Base-by-base conservation (phyloP, 495 filamentous ascomycete genomes). In the Podospora australis region DNA sequence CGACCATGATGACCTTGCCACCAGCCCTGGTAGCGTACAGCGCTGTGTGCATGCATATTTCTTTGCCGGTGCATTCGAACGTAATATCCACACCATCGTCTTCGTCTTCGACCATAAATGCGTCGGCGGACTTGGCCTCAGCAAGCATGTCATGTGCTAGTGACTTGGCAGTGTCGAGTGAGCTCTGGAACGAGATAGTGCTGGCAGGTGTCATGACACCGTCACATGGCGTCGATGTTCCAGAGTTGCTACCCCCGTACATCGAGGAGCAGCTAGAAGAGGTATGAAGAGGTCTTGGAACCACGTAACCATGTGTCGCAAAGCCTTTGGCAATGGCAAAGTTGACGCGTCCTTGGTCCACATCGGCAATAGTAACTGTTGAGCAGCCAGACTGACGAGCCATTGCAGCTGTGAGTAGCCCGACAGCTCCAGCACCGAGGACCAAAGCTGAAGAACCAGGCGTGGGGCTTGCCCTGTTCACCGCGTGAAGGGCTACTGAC, bases 11-110 rank as follows among this genome's bases (percentile, higher is more conserved):
- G 29, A 96, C 73, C 52, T 84, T 82, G 8, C 89, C 88, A 9
- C 90, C 90, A 0, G 90, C 74, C 6, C 78, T 73, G 10, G 87
- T 83, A 6, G 86, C 86, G 55, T 91, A 95, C 35, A 96, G 87
- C 2, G 83, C 80, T 1, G 89, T 85, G 64, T 95, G 88, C 54
- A 92, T 81, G 61, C 88, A 94, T 2, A 82, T 72, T 28, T 90
- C 87, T 44, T 91, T 88, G 36, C 90, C 90, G 0, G 90, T 96
- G 64, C 90, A 96, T 58, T 96, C 90, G 57, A 95, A 94, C 6
- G 88, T 82, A 6, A 84, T 70, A 51, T 88, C 82, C 17, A 94
- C 82, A 17, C 87, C 87, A 2, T 80, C 74, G 10, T 78, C 67
- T 10, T 72, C 70, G 20, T 74, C 71, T 0, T 77, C 74, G 8